These are phyloP conservation scores for Leccinum subspadiceum DNA, from an alignment of 1,284 basidiomycete genomes.

Conservation along the genomic window DNA sequence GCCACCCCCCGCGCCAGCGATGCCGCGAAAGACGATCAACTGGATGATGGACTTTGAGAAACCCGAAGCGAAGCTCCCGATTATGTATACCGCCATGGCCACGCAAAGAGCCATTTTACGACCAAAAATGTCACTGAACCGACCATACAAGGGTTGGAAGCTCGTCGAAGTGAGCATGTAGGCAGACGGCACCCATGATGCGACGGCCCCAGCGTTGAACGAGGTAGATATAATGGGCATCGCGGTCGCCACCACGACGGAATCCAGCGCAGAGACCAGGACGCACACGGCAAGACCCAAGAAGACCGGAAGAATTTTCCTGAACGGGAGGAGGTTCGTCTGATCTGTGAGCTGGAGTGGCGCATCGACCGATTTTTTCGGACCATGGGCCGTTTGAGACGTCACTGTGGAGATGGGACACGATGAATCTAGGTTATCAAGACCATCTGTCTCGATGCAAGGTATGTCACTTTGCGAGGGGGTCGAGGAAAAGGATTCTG, in stretches of 20 bases:
- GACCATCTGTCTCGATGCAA: constrained; percentile 1
- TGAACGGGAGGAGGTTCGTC: constrained; percentile 72
- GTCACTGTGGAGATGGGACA: constrained; percentile 8
- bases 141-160: constrained; percentile 65
- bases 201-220: constrained; percentile 65
- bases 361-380: constrained; percentile 1
- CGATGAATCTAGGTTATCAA: constrained; percentile 6
- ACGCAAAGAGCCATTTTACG: constrained; percentile 63
- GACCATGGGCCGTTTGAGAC: constrained; percentile 1
- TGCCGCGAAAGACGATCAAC: constrained; percentile 70
- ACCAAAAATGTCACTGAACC: constrained; percentile 76
- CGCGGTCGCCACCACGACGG: constrained; percentile 68
- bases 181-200: constrained; percentile 69
- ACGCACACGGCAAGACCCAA: constrained; percentile 59
- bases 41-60: constrained; percentile 64
- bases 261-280: constrained; percentile 56
- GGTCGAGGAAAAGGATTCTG: constrained; percentile 2
- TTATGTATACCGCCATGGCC: constrained; percentile 60
- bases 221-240: constrained; percentile 66
- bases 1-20: constrained; percentile 69
- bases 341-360: constrained; percentile 59
- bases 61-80: constrained; percentile 59
- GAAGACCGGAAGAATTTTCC: constrained; percentile 64
- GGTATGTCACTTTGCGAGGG: constrained; percentile 1
- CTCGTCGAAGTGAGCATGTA: constrained; percentile 66